Evolutionary conservation across 192 early-diverging fungal genomes (phyloP), one percentile per base, ranked within the genome.

Genomic region (Dissophora globulifera): DNA sequence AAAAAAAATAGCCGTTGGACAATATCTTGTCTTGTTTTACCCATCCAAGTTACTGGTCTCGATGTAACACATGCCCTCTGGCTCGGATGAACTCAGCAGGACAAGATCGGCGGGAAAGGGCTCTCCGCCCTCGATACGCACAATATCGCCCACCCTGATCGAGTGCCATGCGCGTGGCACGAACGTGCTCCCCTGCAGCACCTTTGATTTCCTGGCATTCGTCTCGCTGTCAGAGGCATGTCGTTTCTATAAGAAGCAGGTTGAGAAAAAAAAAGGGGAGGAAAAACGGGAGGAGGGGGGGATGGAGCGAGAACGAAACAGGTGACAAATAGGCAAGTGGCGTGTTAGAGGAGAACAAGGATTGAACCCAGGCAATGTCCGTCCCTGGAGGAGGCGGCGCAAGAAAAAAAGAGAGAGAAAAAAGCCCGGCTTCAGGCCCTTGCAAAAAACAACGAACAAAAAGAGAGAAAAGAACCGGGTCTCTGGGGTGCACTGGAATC

Each of bases 11-110:
- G n/a, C n/a, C 38, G 13, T 13, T 13, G 38, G 38, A 40, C 13
- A 12, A 23, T 20, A 54, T 20, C 10, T 3, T 12, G 7, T 27
- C 1, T 4, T 13, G 31, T 20, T 60, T 81, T 80, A 92, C 91
- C 92, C 97, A 72, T 99, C 97, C 50, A 99, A 83, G 79, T 98
- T 98, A 67, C 93, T 94, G 62, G 97, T 99, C 80, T 99, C 97
- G 58, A 99, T 96, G 67, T 99, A 99, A 78, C 93, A 95, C 79
- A 98, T 84, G 32, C 93, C 96, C 79, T 99, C 96, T 16, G 96
- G 97, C 71, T 98, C 97, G 15, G 90, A 92, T 40, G 91, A 93
- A 83, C 93, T 95, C 16, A 99, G 63, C 25, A 99, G 67, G 23
- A 98, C 83, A 62, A 99, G 70, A 81, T 99, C 97, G 1, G 96